phyloP scores from a whole-genome alignment of 2,329 filamentous ascomycete genomes.

The Apiospora koreana region DNA sequence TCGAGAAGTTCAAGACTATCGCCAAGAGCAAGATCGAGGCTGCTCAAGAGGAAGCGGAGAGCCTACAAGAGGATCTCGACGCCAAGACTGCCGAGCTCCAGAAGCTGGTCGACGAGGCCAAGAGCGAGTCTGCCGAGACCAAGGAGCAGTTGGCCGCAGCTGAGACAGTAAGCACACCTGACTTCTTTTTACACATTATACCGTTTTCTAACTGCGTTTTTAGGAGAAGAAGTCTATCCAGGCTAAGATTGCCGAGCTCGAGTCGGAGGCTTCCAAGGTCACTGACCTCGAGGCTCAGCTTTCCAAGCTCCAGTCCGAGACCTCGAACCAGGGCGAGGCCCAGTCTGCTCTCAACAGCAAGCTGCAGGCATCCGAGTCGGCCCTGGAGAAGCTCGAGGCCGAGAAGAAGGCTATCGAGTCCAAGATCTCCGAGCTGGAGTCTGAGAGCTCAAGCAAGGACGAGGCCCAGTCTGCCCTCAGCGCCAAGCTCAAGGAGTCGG shows the following conservation, averaged over 20 bases:
- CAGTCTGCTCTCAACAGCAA: slow-evolving; percentile 23
- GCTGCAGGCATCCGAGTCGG: slow-evolving; percentile 20
- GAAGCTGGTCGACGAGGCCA: slow-evolving; percentile 34
- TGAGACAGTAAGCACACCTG: slow-evolving; percentile 29
- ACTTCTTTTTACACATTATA: too few species aligned
- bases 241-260: slow-evolving; percentile 25
- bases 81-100: slow-evolving; percentile 32
- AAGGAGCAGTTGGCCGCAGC: slow-evolving; percentile 37
- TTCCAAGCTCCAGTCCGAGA: slow-evolving; percentile 24
- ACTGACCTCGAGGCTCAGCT: slow-evolving; percentile 25
- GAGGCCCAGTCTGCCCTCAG: slow-evolving; percentile 24
- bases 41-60: slow-evolving; percentile 29
- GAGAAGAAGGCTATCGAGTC: slow-evolving; percentile 29
- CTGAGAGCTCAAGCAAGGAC: slow-evolving; percentile 22
- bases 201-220: not conserved
- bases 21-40: slow-evolving; percentile 36
- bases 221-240: slow-evolving; percentile 30
- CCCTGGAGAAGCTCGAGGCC: slow-evolving; percentile 23
- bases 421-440: slow-evolving; percentile 27
- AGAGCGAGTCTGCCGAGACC: slow-evolving; percentile 38
- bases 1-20: slow-evolving; percentile 29
- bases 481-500: slow-evolving; percentile 17
- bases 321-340: slow-evolving; percentile 21
- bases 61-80: slow-evolving; percentile 32
- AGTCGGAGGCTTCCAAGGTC: slow-evolving; percentile 20